Conservation (phyloP, 805 yeast species). For the Sungouiella blattae region DNA sequence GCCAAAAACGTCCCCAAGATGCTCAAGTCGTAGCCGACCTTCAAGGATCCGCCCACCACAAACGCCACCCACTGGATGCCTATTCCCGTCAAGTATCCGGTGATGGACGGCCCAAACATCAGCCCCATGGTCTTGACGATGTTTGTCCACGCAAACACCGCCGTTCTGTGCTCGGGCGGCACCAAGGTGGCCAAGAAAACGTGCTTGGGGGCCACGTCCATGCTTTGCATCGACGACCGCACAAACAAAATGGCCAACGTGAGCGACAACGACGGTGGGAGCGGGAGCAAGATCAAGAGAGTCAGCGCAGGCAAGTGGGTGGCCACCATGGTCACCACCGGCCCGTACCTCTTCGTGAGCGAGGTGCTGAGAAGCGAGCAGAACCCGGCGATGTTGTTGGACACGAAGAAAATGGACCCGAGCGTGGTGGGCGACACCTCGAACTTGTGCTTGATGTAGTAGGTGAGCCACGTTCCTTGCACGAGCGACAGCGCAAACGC, state of each 20-base stretch:
- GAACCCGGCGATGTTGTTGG: constrained; percentile 36
- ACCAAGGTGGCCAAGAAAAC: constrained; percentile 43
- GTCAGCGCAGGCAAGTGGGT: constrained; percentile 44
- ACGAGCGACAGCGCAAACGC: constrained; percentile 42
- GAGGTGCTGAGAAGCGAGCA: constrained; percentile 42
- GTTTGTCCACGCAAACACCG: constrained; percentile 44
- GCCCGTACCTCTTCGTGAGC: constrained; percentile 42
- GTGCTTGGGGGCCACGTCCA: constrained; percentile 49
- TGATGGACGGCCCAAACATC: constrained; percentile 40
- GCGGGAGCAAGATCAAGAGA: constrained; percentile 35
- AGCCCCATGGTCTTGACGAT: constrained; percentile 41
- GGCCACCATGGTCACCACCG: constrained; percentile 42
- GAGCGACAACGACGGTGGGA: constrained; percentile 29
- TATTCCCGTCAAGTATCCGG: constrained; percentile 36
- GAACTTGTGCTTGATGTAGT: constrained; percentile 38
- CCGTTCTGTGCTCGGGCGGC: constrained; percentile 38
- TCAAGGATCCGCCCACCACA: constrained; percentile 37
- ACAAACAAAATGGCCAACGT: constrained; percentile 30
- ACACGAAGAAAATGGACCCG: constrained; percentile 39
- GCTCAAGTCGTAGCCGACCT: constrained; percentile 40
- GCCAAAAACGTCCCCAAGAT: constrained; percentile 26
- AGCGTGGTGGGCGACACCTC: constrained; percentile 29
- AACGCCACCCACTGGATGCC: constrained; percentile 42
- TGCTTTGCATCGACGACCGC: constrained; percentile 40
- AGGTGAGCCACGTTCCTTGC: constrained; percentile 46